These are phyloP conservation scores for Arctium lappa DNA, from an alignment of 129 eudicot species.

Conservation along the genomic window DNA sequence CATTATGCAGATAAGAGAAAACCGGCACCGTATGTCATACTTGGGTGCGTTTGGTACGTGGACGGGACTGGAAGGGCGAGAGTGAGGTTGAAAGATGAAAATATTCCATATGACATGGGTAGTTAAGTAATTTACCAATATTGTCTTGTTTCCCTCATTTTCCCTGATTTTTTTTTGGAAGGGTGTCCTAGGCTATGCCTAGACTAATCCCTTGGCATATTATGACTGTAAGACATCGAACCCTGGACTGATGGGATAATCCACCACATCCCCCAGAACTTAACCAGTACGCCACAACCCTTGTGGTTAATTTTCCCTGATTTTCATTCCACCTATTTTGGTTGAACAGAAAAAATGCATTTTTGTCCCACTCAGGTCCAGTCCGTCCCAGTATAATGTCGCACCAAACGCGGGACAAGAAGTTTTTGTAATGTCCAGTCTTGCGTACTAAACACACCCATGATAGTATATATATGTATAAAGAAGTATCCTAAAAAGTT, in stretches of 20 bases:
- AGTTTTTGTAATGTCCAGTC: neutral
- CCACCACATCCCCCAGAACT: too few species aligned
- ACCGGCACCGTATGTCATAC: neutral
- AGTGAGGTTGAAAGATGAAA: neutral
- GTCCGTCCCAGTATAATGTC: neutral
- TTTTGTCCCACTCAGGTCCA: neutral
- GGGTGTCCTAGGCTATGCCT: too few species aligned
- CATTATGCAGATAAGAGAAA: neutral
- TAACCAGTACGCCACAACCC: too few species aligned
- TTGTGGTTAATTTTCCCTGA: neutral
- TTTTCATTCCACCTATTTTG: neutral
- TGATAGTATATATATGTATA: neutral
- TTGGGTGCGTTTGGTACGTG: neutral
- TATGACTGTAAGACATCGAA: too few species aligned
- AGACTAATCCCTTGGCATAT: too few species aligned
- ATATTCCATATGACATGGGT: neutral
- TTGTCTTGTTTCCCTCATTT: neutral
- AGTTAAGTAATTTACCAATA: neutral
- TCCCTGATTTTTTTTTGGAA: too few species aligned
- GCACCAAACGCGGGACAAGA: neutral
- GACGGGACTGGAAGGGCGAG: neutral
- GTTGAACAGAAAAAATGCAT: neutral
- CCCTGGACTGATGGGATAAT: too few species aligned
- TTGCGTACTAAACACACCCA: neutral
- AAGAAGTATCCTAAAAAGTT: conserved; percentile 7